A percentile compares a stretch with the other conserved stretches of the same genome.
These are phyloP conservation scores for Pachyrhizus erosus DNA, from an alignment of 306 rosid species.

Conservation along the genomic window DNA sequence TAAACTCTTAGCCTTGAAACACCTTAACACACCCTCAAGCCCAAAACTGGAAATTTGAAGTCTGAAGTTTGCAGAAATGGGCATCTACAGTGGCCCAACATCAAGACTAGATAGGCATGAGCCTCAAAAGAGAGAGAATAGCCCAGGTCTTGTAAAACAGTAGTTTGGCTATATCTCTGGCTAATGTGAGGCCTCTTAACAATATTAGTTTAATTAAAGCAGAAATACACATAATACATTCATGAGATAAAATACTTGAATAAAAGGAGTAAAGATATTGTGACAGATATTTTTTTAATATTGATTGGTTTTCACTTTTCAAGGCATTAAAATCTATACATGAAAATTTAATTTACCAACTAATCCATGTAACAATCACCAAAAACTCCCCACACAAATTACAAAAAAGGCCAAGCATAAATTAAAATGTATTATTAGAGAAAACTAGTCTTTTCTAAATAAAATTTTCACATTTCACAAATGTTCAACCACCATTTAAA, in stretches of 20 bases:
- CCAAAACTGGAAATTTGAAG: not conserved
- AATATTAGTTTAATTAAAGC: not conserved
- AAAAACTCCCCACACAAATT: not conserved
- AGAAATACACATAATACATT: not conserved
- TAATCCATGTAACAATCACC: not conserved
- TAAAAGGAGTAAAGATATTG: not conserved
- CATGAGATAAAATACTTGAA: not conserved
- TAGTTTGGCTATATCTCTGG: not conserved
- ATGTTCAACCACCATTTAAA: not conserved
- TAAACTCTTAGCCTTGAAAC: too few species aligned
- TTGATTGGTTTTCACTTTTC: not conserved
- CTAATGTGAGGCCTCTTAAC: not conserved
- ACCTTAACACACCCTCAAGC: not conserved
- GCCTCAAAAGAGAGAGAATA: not conserved
- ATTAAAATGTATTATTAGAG: not conserved
- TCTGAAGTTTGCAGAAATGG: not conserved
- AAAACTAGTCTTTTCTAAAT: not conserved
- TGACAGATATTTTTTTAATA: not conserved
- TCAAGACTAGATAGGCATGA: not conserved
- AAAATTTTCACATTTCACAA: not conserved
- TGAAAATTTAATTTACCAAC: not conserved
- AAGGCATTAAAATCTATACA: not conserved
- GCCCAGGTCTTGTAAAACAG: not conserved
- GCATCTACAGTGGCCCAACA: not conserved
- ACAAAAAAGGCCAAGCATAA: not conserved